Base-by-base conservation (phyloP, 1,284 basidiomycete genomes). In the Cryptococcus depauperatus region DNA sequence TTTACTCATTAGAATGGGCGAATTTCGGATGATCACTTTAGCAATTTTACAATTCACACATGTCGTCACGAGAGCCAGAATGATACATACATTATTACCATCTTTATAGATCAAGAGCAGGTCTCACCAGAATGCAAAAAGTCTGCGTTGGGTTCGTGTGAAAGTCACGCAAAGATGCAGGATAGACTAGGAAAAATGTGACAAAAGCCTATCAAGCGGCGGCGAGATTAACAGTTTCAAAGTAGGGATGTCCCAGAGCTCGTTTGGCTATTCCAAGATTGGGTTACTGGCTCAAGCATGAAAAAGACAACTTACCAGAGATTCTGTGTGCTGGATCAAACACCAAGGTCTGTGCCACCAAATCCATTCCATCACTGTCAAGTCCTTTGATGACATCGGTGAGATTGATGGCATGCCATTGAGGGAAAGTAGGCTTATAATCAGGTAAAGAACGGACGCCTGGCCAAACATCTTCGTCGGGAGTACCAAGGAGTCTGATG, bases 341-440 rank as follows among this genome's bases (percentile, higher is more conserved):
- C 7, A 83, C 82, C 53, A 97, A 75, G 60, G 85, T 86, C 60
- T 78, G 78, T 82, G 79, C 77, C 19, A 93, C 73, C 48, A 93
- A 72, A 62, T 95, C 90, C 45, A 86, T 70, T 10, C 86, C 88
- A 44, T 73, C 72, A 43, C 77, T 79, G 67, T 83, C 87, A 50
- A 85, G 75, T 42, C 76, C 79, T 11, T 79, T 76, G 27, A 92
- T 81, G 22, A 83, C 76, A 41, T 74, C 74, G 21, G 74, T 66
- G 26, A 95, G 73, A 49, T 88, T 82, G 34, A 70, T 69, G 11
- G 72, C 54, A 42, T 64, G 58, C 95, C 95, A 98, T 69, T 91
- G 87, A 1, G 95, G 93, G 79, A 98, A 98, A 14, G 90, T 84
- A 4, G 86, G 71, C 74, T 98, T 98, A 77, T 95, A 98, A 71